Base-by-base conservation (phyloP, 1,139 yeast genomes). In the Hanseniaspora sp. region DNA sequence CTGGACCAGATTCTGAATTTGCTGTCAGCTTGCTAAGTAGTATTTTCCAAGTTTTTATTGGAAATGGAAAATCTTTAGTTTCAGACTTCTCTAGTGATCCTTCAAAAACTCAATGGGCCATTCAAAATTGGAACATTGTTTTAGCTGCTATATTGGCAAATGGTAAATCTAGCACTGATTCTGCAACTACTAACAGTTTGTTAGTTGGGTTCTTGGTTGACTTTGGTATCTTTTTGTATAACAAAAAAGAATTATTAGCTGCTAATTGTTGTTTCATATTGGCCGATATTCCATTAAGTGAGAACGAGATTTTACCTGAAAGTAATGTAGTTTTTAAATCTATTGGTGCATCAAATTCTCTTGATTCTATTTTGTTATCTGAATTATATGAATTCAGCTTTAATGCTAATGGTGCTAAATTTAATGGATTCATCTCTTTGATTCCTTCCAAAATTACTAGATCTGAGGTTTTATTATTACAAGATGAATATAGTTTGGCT, bases 371-470 rank as follows among this genome's bases (percentile, higher is more conserved):
- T 13, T 38, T 67, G 7, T 61, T 65, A 58, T 64, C 68, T 3
- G 95, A 90, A 65, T 71, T 86, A 11, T 86, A 84, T 64, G 96
- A 86, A 63, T 82, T 74, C 61, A 65, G 76, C 15, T 63, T 46
- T 23, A 62, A 60, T 62, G 37, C 56, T 7, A 34, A 47, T 12
- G 55, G 52, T 35, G 37, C 58, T 6, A 63, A 62, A 37, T 53
- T 59, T 13, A 56, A 59, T 30, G 63, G 62, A 6, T 63, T 60
- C 41, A 49, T 61, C 5, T 51, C 57, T 6, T 56, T 66, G 18
- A 37, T 64, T 12, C 59, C 64, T 9, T 64, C 61, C 41, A 67
- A 66, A 53, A 53, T 65, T n/a, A 57, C 56, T 13, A 69, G 66
- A 49, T 68, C 66, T 0, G 61, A 59, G 43, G 60, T 62, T 18